phyloP scores from a whole-genome alignment of 306 rosid species.

The Vigna radiata region DNA sequence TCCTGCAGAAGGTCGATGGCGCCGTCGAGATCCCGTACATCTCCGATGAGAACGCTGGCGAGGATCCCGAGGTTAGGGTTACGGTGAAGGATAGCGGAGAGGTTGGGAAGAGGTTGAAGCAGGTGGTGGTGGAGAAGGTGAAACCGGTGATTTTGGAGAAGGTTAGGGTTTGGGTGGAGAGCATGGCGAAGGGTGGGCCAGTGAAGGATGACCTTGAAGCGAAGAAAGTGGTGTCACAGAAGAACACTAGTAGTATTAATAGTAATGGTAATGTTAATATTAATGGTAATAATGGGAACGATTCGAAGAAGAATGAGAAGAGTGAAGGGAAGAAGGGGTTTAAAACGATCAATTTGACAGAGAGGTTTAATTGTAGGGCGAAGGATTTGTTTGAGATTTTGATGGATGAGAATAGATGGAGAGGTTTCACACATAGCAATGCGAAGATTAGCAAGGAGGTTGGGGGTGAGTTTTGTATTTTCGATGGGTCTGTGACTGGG shows the following conservation, averaged over 20 bases:
- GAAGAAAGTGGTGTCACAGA: slow-evolving; percentile 51
- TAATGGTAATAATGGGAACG: neutral
- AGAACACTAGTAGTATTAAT: neutral
- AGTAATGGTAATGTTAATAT: neutral
- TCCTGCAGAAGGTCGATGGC: slow-evolving; percentile 70
- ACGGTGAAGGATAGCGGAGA: slow-evolving; percentile 74
- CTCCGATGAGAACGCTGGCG: slow-evolving; percentile 92
- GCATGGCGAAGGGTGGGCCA: slow-evolving; percentile 89
- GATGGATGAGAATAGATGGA: slow-evolving; percentile 98
- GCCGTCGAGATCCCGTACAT: slow-evolving; percentile 81
- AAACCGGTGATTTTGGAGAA: slow-evolving; percentile 75
- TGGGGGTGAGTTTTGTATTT: slow-evolving; percentile 78
- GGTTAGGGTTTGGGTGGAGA: slow-evolving; percentile 73
- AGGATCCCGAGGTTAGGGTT: slow-evolving; percentile 85
- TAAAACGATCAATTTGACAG: slow-evolving; percentile 74
- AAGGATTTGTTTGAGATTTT: slow-evolving; percentile 78
- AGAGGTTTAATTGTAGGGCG: slow-evolving; percentile 90
- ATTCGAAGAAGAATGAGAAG: slow-evolving; percentile 6
- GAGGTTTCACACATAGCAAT: slow-evolving; percentile 86
- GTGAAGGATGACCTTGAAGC: slow-evolving; percentile 78
- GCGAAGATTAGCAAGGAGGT: slow-evolving; percentile 85
- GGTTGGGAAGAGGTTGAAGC: slow-evolving; percentile 69
- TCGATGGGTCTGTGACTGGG: slow-evolving; percentile 87
- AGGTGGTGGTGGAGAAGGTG: slow-evolving; percentile 68
- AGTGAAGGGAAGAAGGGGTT: slow-evolving; percentile 55